Evolutionary conservation across 2,329 filamentous ascomycete genomes (phyloP), one percentile per base, ranked within the genome.

Genomic region (Alternaria sp.): DNA sequence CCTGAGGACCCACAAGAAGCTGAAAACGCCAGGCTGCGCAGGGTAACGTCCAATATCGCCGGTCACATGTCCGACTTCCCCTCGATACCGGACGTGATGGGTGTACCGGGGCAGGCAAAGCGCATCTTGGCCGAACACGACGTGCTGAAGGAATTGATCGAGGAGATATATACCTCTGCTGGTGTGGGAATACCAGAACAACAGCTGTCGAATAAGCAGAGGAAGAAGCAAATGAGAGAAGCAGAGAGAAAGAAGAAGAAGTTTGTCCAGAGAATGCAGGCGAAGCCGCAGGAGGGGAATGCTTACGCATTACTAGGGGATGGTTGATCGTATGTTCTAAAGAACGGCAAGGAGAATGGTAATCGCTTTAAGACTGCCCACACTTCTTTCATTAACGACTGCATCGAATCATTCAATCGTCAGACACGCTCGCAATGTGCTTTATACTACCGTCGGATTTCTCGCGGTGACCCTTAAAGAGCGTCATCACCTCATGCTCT

Each of bases 241-340:
- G 69, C 62, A 7, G 74, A 77, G 12, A 66, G 73, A 26, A 76
- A 77, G 61, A 71, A 66, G 57, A 69, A 61, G 26, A 74, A 72
- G 46, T 25, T 59, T 28, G 72, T 64, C 17, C 66, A 70, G 30
- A 62, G 70, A 25, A 63, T 65, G 45, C 60, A 67, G 21, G 26
- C 47, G 2, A 54, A 45, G 10, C 28, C 52, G 21, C 21, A 21
- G 21, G 21, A 21, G 21, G 21, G 21, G 4, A 21, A 21, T 21
- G 21, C 21, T 21, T 21, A 21, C 21, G 21, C 21, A 4, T 21
- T 21, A 21, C 21, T 21, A 4, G 21, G 21, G 3, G 21, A 21
- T 21, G 4, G 21, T 21, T 21, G 21, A 21, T 21, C 21, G 21
- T 21, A 21, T 21, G 21, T 4, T 21, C 4, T 21, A 21, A 4